Percentiles rank a stretch among this genome's conserved stretches.
These are phyloP conservation scores for Acorus calamus DNA, from an alignment of 106 monocot species.

Conservation along the genomic window DNA sequence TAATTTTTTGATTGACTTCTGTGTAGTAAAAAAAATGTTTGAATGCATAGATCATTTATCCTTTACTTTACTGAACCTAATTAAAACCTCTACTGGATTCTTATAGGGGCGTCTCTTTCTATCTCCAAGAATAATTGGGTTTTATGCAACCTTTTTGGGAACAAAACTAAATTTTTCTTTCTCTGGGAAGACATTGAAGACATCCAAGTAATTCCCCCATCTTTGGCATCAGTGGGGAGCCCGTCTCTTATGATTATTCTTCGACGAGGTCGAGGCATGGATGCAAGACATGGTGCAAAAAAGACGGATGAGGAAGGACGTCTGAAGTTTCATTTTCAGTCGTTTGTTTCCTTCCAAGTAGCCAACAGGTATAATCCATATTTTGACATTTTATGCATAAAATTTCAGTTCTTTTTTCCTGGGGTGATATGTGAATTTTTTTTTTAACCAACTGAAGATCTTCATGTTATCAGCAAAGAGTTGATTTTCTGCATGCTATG, in stretches of 20 bases:
- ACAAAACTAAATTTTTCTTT: conserved; percentile 84
- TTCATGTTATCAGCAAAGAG: too few relatives aligned
- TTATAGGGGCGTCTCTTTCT: conserved; percentile 78
- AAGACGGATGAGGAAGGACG: conserved; percentile 49
- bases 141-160: conserved; percentile 72
- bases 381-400: too few relatives aligned
- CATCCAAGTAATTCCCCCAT: conserved; percentile 63
- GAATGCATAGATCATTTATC: too few relatives aligned
- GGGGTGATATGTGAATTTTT: too few relatives aligned
- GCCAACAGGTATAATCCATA: conserved; percentile 52
- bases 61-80: too few relatives aligned
- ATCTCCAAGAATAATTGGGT: conserved; percentile 84
- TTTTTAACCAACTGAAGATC: too few relatives aligned
- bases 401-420: too few relatives aligned
- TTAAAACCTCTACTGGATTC: background rate
- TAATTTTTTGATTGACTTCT: background rate
- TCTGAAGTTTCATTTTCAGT: conserved; percentile 71
- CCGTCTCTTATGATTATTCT: conserved; percentile 74
- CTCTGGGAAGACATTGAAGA: conserved; percentile 90
- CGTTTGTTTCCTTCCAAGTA: conserved; percentile 71
- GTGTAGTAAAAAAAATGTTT: background rate
- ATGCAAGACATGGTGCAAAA: conserved; percentile 81
- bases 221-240: conserved; percentile 59
- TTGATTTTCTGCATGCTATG: too few relatives aligned
- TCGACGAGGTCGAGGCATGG: conserved; percentile 52